phyloP scores from a whole-genome alignment of 2,329 filamentous ascomycete genomes.

The Exophiala sideris region DNA sequence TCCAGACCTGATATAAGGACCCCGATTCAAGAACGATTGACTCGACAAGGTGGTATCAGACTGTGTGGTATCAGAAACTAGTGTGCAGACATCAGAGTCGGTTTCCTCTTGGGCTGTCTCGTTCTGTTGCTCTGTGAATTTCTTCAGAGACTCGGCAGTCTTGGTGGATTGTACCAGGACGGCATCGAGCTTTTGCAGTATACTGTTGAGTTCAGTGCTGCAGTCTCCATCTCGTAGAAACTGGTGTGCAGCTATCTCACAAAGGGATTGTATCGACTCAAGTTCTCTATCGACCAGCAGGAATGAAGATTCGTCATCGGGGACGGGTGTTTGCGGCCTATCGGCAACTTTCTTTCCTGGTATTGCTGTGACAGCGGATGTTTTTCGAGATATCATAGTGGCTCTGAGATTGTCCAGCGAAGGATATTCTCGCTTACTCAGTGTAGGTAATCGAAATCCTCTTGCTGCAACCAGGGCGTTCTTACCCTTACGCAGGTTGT shows the following conservation, averaged over 20 bases:
- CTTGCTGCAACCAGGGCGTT: constrained; percentile 65
- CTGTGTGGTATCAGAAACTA: background rate
- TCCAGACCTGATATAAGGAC: no score
- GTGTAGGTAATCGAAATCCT: constrained; percentile 22
- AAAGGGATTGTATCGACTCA: constrained; percentile 75
- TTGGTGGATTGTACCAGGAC: constrained; percentile 60
- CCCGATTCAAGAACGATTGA: background rate
- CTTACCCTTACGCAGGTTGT: constrained; percentile 81
- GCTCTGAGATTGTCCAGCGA: constrained; percentile 12
- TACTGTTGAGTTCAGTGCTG: constrained; percentile 67
- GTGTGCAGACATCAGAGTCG: background rate
- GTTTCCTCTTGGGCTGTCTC: constrained; percentile 22
- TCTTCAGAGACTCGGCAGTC: constrained; percentile 56
- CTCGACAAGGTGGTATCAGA: constrained; percentile 12
- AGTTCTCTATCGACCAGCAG: constrained; percentile 74
- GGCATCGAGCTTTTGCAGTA: constrained; percentile 62
- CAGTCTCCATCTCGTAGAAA: constrained; percentile 87
- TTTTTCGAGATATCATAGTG: constrained; percentile 11
- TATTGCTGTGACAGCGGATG: constrained; percentile 4
- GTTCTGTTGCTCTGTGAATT: constrained; percentile 44
- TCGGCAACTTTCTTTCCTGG: constrained; percentile 6
- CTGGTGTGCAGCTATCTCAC: constrained; percentile 83
- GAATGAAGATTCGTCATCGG: constrained; percentile 56
- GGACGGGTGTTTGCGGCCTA: background rate
- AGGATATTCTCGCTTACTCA: constrained; percentile 6